Percentiles rank a stretch among this genome's conserved stretches.
Evolutionary conservation across 306 rosid species (phyloP).

Genomic region (Lotus japonicus): DNA sequence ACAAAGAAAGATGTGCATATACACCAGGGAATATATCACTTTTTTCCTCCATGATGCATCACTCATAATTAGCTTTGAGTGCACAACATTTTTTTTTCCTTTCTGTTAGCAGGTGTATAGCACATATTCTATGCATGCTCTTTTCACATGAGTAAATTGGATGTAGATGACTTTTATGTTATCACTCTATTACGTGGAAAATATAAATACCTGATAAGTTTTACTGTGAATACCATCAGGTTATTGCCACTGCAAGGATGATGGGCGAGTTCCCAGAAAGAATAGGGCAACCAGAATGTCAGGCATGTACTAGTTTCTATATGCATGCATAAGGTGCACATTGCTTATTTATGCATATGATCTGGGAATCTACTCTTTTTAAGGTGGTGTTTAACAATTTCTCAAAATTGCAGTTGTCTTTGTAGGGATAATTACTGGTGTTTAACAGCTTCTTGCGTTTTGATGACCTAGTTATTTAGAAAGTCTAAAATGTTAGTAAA

Average conservation of each 20-base stretch:
- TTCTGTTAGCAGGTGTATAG: neutral
- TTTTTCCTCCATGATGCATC: constrained; percentile 4
- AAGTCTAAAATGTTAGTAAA: neutral
- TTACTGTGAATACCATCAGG: constrained; percentile 37
- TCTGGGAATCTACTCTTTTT: neutral
- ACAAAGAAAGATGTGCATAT: neutral
- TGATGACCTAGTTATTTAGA: neutral
- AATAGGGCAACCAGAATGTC: constrained; percentile 90
- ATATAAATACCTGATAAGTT: constrained; percentile 9
- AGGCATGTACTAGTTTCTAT: constrained; percentile 55
- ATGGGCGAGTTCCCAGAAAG: constrained; percentile 93
- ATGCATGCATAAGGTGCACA: neutral
- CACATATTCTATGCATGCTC: neutral
- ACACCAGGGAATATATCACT: neutral
- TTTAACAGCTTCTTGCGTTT: neutral
- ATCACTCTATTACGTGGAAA: neutral
- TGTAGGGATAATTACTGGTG: neutral
- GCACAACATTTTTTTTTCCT: neutral
- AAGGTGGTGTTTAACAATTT: neutral
- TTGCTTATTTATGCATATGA: constrained; percentile 12
- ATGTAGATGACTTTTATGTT: neutral
- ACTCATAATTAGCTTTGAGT: neutral
- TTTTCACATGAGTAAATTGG: neutral
- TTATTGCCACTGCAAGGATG: constrained; percentile 87
- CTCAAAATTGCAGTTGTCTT: neutral